Evolutionary conservation across 306 rosid genomes (phyloP).

Genomic region (Benincasa hispida): DNA sequence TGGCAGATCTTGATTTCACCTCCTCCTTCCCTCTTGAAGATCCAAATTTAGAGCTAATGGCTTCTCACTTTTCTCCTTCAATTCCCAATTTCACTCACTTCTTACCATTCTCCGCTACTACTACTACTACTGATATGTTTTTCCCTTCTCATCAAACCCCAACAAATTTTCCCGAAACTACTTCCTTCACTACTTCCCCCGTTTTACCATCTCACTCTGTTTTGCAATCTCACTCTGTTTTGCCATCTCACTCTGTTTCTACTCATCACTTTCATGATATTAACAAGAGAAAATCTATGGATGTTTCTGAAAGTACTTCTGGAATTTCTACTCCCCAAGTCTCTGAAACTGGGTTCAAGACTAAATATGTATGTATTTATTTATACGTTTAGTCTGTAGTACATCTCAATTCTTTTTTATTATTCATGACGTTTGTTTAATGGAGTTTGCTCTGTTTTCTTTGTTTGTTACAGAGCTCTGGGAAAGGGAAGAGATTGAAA

Average conservation of each 20-base stretch:
- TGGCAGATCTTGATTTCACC: conserved; percentile 53
- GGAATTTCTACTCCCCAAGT: conserved; percentile 46
- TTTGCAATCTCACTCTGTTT: not conserved
- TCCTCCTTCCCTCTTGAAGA: conserved; percentile 38
- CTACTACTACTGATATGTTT: conserved; percentile 19
- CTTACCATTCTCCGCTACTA: conserved; percentile 28
- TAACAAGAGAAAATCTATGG: conserved; percentile 51
- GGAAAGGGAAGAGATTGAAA: conserved; percentile 60
- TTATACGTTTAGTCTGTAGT: too few species aligned
- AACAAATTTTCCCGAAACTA: conserved; percentile 25
- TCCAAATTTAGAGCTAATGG: conserved; percentile 41
- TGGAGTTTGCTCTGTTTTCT: not conserved
- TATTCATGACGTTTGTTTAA: not conserved
- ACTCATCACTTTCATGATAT: conserved; percentile 13
- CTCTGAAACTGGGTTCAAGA: conserved; percentile 41
- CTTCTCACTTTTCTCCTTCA: conserved; percentile 29
- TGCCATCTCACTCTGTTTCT: not conserved
- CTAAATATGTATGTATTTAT: conserved; percentile 22
- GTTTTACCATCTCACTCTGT: not conserved
- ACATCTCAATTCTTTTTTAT: not conserved
- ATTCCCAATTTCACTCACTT: conserved; percentile 29
- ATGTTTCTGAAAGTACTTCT: conserved; percentile 38
- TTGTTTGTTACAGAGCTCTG: conserved; percentile 25
- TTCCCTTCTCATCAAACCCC: conserved; percentile 24
- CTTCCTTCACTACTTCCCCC: not conserved